A percentile compares a stretch with the other conserved stretches of the same genome.
Conservation (phyloP, 176 grass and related monocot species). For the Dendrocalamus sinicus region DNA sequence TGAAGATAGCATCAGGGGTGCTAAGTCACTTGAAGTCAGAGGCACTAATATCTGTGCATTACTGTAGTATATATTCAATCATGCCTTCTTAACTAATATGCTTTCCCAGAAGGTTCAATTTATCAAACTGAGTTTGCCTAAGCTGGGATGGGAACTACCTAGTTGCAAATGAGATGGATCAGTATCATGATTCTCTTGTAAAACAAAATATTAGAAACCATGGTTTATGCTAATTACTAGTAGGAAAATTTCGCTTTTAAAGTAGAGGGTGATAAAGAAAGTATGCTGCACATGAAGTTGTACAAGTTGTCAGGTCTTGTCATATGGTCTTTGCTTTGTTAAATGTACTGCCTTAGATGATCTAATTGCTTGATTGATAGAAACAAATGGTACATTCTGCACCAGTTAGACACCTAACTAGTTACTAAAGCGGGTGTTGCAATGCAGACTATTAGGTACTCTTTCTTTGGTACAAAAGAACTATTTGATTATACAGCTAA, state of each 20-base stretch:
- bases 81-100: background rate
- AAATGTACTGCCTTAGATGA: background rate
- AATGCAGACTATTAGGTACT: slow-evolving; percentile 72
- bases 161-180: slow-evolving; percentile 1
- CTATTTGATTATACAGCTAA: slow-evolving; percentile 36
- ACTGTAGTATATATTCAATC: background rate
- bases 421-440: background rate
- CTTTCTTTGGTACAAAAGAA: slow-evolving; percentile 72
- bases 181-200: background rate
- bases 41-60: background rate
- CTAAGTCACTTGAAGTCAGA: background rate
- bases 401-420: background rate
- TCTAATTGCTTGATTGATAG: background rate
- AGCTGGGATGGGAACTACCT: background rate
- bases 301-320: background rate
- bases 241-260: background rate
- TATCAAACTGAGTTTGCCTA: background rate
- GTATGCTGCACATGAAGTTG: background rate
- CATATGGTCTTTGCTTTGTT: background rate
- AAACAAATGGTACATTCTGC: background rate
- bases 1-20: background rate
- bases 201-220: background rate
- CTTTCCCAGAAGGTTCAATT: background rate
- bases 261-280: background rate
- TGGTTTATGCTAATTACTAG: background rate